These are phyloP conservation scores for Penicillium crustosum DNA, from an alignment of 2,329 filamentous ascomycete species.

Conservation along the genomic window DNA sequence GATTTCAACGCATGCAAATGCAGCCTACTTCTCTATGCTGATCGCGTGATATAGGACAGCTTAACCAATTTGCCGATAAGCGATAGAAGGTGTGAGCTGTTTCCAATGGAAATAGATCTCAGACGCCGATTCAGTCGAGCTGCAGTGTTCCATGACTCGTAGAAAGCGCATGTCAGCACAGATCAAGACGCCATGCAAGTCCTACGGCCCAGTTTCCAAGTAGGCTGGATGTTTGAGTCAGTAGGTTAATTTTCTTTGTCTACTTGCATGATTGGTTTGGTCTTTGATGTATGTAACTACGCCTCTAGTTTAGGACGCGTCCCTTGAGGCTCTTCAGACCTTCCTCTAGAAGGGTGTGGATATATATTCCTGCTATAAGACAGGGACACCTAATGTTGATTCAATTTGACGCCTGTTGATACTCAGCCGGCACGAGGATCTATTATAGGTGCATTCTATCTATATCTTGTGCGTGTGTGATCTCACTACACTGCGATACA, in stretches of 20 bases:
- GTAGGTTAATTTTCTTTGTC: neutral
- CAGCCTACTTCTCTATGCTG: neutral
- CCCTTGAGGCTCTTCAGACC: neutral
- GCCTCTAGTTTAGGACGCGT: neutral
- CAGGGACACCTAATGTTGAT: neutral
- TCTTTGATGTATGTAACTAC: neutral
- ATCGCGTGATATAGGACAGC: neutral
- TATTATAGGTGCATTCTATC: neutral
- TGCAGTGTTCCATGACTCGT: neutral
- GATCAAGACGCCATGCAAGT: neutral
- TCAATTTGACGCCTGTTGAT: too few species aligned
- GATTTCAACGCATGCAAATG: neutral
- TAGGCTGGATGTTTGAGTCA: neutral
- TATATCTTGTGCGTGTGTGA: neutral
- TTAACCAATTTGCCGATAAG: neutral
- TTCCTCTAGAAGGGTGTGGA: too few species aligned
- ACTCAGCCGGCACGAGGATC: too few species aligned
- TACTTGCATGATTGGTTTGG: neutral
- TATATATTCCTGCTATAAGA: neutral
- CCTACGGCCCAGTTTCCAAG: neutral
- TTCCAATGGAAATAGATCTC: neutral
- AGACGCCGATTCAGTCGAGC: neutral
- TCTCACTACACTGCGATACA: too few species aligned
- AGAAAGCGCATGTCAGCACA: neutral
- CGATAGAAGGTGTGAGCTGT: neutral